Evolutionary conservation across 768 basidiomycete species (phyloP).

Genomic region (Amanita phalloides): DNA sequence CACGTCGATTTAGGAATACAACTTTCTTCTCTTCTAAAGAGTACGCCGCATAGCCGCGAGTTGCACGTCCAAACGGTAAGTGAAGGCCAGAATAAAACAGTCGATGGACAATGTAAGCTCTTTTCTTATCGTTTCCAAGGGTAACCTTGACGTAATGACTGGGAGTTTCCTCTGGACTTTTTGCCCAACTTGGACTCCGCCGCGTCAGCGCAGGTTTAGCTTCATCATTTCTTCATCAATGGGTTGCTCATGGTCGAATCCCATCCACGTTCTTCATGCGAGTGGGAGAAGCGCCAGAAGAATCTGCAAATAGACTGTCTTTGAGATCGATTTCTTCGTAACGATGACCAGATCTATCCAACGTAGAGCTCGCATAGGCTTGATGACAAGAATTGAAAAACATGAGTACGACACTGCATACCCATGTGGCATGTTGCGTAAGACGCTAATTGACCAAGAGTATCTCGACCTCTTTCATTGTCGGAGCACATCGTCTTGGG

Average conservation of each 20-base stretch:
- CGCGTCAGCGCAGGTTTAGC: too few relatives aligned
- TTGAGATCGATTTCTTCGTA: not conserved
- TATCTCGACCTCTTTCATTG: not conserved
- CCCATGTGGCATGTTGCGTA: not conserved
- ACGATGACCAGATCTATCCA: not conserved
- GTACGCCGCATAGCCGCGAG: too few relatives aligned
- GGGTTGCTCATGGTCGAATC: too few relatives aligned
- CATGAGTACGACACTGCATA: not conserved
- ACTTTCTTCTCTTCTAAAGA: not conserved
- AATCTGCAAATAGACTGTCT: not conserved
- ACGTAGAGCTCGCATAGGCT: not conserved
- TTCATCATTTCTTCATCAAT: too few relatives aligned
- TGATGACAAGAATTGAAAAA: not conserved
- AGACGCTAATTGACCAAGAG: not conserved
- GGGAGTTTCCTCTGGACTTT: too few relatives aligned
- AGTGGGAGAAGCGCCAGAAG: not conserved
- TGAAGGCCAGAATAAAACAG: too few relatives aligned
- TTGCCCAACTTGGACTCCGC: too few relatives aligned
- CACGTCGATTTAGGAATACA: not conserved
- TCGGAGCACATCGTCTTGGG: not conserved
- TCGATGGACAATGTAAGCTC: too few relatives aligned
- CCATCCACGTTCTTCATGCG: too few relatives aligned
- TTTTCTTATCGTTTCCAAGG: too few relatives aligned
- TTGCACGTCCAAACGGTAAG: too few relatives aligned
- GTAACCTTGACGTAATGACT: too few relatives aligned